phyloP scores from a whole-genome alignment of 1,284 basidiomycete species.

The Serendipita sp. region DNA sequence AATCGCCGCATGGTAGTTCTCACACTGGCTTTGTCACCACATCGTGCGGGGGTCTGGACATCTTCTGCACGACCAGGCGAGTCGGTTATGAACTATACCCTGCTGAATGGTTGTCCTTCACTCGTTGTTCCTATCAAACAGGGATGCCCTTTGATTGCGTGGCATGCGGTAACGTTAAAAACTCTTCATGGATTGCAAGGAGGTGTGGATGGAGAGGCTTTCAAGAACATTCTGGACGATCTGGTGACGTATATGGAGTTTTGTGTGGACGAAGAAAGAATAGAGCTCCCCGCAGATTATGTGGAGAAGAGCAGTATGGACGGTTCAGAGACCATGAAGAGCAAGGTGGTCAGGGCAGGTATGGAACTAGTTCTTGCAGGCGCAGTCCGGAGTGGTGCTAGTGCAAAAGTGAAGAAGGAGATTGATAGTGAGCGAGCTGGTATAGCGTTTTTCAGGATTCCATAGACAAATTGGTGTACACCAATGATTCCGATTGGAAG shows the following conservation, averaged over 20 bases:
- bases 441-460: constrained; percentile 50
- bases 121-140: constrained; percentile 42
- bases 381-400: constrained; percentile 37
- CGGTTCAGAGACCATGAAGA: constrained; percentile 18
- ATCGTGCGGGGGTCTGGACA: constrained; percentile 39
- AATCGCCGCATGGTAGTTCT: constrained; percentile 42
- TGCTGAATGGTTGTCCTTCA: constrained; percentile 46
- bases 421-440: constrained; percentile 41
- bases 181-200: constrained; percentile 32
- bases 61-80: constrained; percentile 42
- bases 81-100: constrained; percentile 45
- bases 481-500: too few species aligned
- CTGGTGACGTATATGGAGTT: constrained; percentile 44
- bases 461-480: constrained; percentile 19
- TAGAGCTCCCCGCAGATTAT: constrained; percentile 22
- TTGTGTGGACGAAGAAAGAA: constrained; percentile 46
- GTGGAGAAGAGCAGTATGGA: constrained; percentile 11
- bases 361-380: constrained; percentile 37
- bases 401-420: constrained; percentile 41
- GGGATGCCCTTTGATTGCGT: constrained; percentile 45
- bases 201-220: constrained; percentile 28
- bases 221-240: constrained; percentile 38
- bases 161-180: constrained; percentile 45
- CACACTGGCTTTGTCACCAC: constrained; percentile 43
- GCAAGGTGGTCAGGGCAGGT: constrained; percentile 31